These are phyloP conservation scores for Vitis labrusca DNA, from an alignment of 164 flowering plant genomes.

Conservation along the genomic window DNA sequence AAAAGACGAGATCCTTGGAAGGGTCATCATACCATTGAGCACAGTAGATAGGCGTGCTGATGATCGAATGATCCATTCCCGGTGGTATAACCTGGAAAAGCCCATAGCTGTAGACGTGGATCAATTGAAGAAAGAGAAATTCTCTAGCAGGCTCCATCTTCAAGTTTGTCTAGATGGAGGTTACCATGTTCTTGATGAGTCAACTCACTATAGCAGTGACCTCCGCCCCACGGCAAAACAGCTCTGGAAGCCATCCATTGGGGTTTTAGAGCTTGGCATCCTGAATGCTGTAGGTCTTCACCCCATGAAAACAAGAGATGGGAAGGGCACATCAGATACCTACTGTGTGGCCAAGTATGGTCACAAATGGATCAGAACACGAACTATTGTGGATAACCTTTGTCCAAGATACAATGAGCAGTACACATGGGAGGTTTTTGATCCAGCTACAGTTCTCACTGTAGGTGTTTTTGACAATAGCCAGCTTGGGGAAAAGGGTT, in stretches of 20 bases:
- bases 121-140: constrained; percentile 77
- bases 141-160: constrained; percentile 73
- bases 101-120: constrained; percentile 70
- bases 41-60: constrained; percentile 81
- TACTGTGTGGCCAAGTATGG: constrained; percentile 92
- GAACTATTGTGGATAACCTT: constrained; percentile 64
- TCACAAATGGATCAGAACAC: constrained; percentile 84
- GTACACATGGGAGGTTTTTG: constrained; percentile 93
- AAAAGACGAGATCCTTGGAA: constrained; percentile 87
- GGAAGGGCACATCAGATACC: constrained; percentile 79
- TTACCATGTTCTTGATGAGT: constrained; percentile 92
- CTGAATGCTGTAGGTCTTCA: constrained; percentile 74
- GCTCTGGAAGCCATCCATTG: constrained; percentile 81
- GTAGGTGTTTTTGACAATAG: constrained; percentile 84
- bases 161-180: constrained; percentile 91
- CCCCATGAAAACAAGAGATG: constrained; percentile 87
- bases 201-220: constrained; percentile 89
- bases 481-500: constrained; percentile 66
- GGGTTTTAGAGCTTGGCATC: constrained; percentile 83
- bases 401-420: constrained; percentile 82
- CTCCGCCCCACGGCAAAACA: constrained; percentile 92
- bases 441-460: constrained; percentile 80
- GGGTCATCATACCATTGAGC: constrained; percentile 62
- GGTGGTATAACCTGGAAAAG: constrained; percentile 85
- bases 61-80: constrained; percentile 67